phyloP scores from a whole-genome alignment of 1,139 yeast species.

The Spathaspora sp. region DNA sequence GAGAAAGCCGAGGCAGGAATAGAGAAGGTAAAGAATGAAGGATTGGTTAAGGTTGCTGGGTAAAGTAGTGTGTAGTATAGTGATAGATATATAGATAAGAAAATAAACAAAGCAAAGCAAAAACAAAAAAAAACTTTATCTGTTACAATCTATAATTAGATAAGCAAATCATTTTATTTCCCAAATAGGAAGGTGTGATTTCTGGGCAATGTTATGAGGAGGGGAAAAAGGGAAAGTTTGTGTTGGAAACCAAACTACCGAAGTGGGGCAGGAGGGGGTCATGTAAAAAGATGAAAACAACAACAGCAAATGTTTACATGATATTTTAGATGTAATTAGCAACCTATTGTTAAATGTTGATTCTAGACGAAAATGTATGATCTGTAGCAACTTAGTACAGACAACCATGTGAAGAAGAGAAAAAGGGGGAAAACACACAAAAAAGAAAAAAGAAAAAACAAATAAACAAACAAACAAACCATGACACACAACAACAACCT shows the following conservation, averaged over 20 bases:
- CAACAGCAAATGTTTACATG: background rate
- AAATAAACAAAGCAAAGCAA: background rate
- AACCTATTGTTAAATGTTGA: background rate
- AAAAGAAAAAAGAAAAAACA: background rate
- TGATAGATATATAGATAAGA: background rate
- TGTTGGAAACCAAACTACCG: background rate
- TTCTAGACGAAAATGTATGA: background rate
- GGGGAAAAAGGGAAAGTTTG: too few relatives aligned
- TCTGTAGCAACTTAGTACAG: background rate
- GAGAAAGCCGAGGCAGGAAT: slow-evolving; percentile 66
- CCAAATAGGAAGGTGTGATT: background rate
- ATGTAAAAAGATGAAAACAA: background rate
- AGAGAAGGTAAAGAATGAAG: slow-evolving; percentile 62
- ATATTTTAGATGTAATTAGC: background rate
- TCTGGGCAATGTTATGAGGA: background rate
- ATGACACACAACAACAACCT: too few relatives aligned
- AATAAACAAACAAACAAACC: too few relatives aligned
- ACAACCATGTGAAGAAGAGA: background rate
- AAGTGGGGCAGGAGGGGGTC: background rate
- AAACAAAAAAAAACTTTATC: background rate
- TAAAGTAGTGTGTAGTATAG: background rate
- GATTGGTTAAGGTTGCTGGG: slow-evolving; percentile 20
- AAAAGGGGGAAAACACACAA: background rate
- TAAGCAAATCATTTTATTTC: background rate
- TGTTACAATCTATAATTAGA: background rate